Conservation (phyloP, 441 rosid genomes). For the Gossypium schwendimanii region DNA sequence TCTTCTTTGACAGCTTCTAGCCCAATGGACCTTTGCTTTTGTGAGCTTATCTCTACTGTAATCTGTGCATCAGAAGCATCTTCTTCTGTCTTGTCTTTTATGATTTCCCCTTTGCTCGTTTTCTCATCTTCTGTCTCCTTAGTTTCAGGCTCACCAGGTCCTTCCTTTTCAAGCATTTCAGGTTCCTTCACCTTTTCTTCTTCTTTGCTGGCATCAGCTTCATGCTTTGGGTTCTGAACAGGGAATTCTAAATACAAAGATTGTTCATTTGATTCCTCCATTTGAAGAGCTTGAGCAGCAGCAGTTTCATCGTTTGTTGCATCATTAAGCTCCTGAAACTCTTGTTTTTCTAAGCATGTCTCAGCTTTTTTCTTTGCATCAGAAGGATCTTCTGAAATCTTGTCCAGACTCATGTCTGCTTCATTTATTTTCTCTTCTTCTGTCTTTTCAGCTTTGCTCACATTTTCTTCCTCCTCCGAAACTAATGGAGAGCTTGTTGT, state of each 20-base stretch:
- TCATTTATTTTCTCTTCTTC: slow-evolving; percentile 11
- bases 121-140: not conserved
- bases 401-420: not conserved
- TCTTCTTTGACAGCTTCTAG: slow-evolving; percentile 21
- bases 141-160: slow-evolving; percentile 8
- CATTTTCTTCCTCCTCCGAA: slow-evolving; percentile 4
- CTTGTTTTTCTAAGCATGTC: not conserved
- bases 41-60: slow-evolving; percentile 3
- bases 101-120: not conserved
- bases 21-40: slow-evolving; percentile 4
- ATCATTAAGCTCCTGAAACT: not conserved
- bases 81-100: slow-evolving; percentile 3
- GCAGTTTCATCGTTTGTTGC: slow-evolving; percentile 13
- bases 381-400: slow-evolving; percentile 11
- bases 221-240: slow-evolving; percentile 22
- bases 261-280: slow-evolving; percentile 25
- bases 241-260: slow-evolving; percentile 17
- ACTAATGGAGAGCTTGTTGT: slow-evolving; percentile 5
- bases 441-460: not conserved
- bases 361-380: slow-evolving; percentile 9
- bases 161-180: slow-evolving; percentile 20
- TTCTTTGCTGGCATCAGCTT: slow-evolving; percentile 13
- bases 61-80: not conserved
- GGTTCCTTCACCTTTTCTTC: slow-evolving; percentile 19
- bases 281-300: slow-evolving; percentile 11